Base-by-base conservation (phyloP, 768 basidiomycete genomes). In the Suillus variegatus region DNA sequence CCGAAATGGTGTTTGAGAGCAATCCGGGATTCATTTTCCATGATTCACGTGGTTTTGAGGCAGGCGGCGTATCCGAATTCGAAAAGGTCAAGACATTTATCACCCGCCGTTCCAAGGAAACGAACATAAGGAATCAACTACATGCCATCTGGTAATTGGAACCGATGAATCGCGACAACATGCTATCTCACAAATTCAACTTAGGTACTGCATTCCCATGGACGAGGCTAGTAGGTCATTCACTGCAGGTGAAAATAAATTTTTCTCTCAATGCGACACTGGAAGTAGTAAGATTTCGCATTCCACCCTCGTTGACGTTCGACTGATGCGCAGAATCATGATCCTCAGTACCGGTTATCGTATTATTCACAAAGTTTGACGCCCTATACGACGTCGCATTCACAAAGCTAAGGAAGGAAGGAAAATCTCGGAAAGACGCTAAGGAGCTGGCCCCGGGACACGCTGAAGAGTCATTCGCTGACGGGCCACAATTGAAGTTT, bases 281-380 rank as follows among this genome's bases (percentile, higher is more conserved):
- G 65, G 65, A 44, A 52, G 14, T 20, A 61, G 68, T 71, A 12
- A 56, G 63, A 3, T 1, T 5, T 9, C 9, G 1, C 3, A 22
- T 13, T 16, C 43, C 6, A 46, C 7, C 40, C 28, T 16, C 43
- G 38, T 54, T 44, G 18, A 66, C 32, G 9, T 18, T 28, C 22
- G 1, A 63, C 22, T 62, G 0, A n/a, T 61, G 5, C 46, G 10
- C 10, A 47, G 5, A 47, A 47, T 64, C 14, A 36, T 10, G n/a
- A 3, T 2, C 32, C 32, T 32, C 32, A 32, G 32, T 32, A 32
- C 32, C 32, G 32, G 32, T 32, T 0, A 32, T 82, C 32, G 74
- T 73, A 0, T 58, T 82, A 36, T 80, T 82, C 66, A 81, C 78
- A 1, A 81, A 81, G 61, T 75, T 75, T 47, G 80, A 81, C 63